Conservation (phyloP, 2,329 filamentous ascomycete species). For the Cercospora sp. region DNA sequence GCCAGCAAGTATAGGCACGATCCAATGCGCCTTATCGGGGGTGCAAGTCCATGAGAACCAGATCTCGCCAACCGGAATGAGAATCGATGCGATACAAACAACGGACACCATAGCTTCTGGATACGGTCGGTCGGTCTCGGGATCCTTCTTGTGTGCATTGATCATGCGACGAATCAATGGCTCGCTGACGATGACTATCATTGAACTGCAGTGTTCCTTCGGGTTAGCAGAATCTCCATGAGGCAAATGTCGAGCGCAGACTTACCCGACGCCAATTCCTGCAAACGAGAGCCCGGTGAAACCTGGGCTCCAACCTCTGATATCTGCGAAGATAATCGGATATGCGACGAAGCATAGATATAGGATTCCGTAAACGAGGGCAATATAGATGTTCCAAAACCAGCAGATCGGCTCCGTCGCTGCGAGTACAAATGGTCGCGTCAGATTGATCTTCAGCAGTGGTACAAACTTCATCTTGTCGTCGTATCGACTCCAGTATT, state of each 20-base stretch:
- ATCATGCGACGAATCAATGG: constrained; percentile 76
- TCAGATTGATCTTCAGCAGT: constrained; percentile 72
- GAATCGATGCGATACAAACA: constrained; percentile 73
- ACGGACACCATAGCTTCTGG: constrained; percentile 82
- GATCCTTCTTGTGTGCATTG: constrained; percentile 72
- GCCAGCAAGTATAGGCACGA: constrained; percentile 73
- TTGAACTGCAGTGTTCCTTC: constrained; percentile 1
- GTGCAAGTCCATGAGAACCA: constrained; percentile 88
- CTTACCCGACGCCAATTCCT: constrained; percentile 64
- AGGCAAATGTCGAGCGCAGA: not conserved
- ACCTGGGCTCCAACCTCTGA: constrained; percentile 75
- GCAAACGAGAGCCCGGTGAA: constrained; percentile 75
- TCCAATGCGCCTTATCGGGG: constrained; percentile 74
- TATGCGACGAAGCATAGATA: constrained; percentile 91
- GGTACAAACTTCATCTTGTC: constrained; percentile 64
- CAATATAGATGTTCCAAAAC: constrained; percentile 70
- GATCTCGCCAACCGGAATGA: constrained; percentile 76
- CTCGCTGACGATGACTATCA: constrained; percentile 56
- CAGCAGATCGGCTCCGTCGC: constrained; percentile 85
- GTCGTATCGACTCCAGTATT: constrained; percentile 82
- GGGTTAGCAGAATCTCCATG: not conserved
- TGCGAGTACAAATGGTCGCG: constrained; percentile 74
- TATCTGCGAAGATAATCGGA: constrained; percentile 75
- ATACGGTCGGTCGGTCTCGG: constrained; percentile 68
- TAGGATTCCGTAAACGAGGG: constrained; percentile 80